Evolutionary conservation across 1,284 basidiomycete genomes (phyloP).

Genomic region (Malassezia sympodialis): DNA sequence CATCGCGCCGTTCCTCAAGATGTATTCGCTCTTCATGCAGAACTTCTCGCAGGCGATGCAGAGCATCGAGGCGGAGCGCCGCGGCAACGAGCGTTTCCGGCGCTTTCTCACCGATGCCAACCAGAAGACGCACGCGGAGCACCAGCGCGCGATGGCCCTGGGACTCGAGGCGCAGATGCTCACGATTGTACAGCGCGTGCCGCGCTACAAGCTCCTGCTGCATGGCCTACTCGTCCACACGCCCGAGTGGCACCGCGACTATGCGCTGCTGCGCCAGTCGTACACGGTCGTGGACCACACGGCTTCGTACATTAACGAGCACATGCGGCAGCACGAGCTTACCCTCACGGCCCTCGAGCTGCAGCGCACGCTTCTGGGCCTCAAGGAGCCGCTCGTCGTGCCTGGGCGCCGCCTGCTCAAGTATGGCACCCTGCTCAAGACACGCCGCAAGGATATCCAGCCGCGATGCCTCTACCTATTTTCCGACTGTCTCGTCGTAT

Average conservation of each 20-base stretch:
- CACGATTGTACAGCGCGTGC: slow-evolving; percentile 45
- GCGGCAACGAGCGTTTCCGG: slow-evolving; percentile 33
- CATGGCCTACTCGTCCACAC: slow-evolving; percentile 38
- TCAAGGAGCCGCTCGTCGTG: slow-evolving; percentile 37
- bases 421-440: slow-evolving; percentile 40
- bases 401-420: slow-evolving; percentile 39
- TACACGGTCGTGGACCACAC: slow-evolving; percentile 36
- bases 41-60: slow-evolving; percentile 42
- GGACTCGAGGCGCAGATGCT: slow-evolving; percentile 44
- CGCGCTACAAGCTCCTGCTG: slow-evolving; percentile 41
- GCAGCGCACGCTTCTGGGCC: slow-evolving; percentile 34
- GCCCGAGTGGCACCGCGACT: slow-evolving; percentile 32
- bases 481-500: slow-evolving; percentile 43
- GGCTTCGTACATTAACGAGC: slow-evolving; percentile 42
- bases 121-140: slow-evolving; percentile 14
- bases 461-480: slow-evolving; percentile 45
- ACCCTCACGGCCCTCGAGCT: slow-evolving; percentile 38
- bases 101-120: slow-evolving; percentile 38
- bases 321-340: slow-evolving; percentile 44
- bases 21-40: slow-evolving; percentile 47
- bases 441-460: slow-evolving; percentile 43
- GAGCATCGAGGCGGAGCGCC: slow-evolving; percentile 39
- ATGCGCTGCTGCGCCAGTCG: slow-evolving; percentile 24
- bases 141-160: slow-evolving; percentile 33
- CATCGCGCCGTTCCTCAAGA: slow-evolving; percentile 45